Evolutionary conservation across 805 yeast genomes (phyloP), one percentile per base, ranked within the genome.

Genomic region (Phaffomyces thermotolerans): DNA sequence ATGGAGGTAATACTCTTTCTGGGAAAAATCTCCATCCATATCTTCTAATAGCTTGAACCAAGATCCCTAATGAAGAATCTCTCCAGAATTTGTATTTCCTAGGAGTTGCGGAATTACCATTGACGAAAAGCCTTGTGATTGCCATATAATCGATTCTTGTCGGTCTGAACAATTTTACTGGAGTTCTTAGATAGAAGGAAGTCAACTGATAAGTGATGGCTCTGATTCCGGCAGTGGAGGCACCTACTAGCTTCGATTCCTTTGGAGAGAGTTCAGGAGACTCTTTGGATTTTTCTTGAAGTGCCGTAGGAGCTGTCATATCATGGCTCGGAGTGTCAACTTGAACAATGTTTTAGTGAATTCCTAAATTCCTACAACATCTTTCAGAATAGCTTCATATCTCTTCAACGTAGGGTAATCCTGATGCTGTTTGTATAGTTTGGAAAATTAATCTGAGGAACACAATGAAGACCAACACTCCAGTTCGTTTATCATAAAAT

Each of bases 11-110:
- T 2, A 89, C 80, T 40, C 65, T 55, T 31, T 86, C 85, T 0
- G 96, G 96, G 13, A 91, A 78, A 51, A 86, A 85, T 44, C 72
- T 68, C 95, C 96, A 86, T 3, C 97, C 97, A 53, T 83, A 85
- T 45, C 75, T 73, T 49, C 72, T 76, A 29, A 88, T 68, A 1
- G 95, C 95, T 43, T 76, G 75, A 37, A 78, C 68, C 27, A 91
- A 62, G 53, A 90, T 69, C 6, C 90, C 96, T 3, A 88, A 62
- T 1, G 87, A 78, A 1, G 95, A 84, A 60, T 90, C 95, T 3
- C 93, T 47, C 40, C 46, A 49, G 46, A 73, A 65, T 34, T 68
- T 69, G 65, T 76, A 78, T 1, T 81, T 79, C 48, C 72, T 71
- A 15, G 65, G 62, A 15, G 72, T 57, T 37, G 69, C 69, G 20